A percentile compares a stretch with the other conserved stretches of the same genome.
These are phyloP conservation scores for Phytomonas serpens DNA, from an alignment of 208 protist genomes.

Conservation along the genomic window DNA sequence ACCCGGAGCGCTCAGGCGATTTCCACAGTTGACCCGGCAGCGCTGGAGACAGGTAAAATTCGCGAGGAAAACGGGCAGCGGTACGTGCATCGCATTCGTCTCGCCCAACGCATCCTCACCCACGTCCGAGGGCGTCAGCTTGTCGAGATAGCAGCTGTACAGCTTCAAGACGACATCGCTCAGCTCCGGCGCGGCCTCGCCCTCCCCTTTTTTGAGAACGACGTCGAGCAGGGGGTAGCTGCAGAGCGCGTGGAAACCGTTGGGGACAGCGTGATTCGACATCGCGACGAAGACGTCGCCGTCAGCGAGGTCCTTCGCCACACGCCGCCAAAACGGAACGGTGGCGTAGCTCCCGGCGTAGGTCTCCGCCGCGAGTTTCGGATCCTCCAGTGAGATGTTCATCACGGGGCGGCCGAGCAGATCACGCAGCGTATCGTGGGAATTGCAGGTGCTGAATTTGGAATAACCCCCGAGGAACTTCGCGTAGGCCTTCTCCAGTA, in stretches of 20 bases:
- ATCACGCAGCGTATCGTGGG: constrained; percentile 76
- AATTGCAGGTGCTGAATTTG: constrained; percentile 72
- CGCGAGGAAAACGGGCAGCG: constrained; percentile 55
- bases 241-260: constrained; percentile 66
- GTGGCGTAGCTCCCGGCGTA: constrained; percentile 66
- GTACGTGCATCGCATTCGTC: constrained; percentile 45
- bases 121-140: constrained; percentile 37
- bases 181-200: constrained; percentile 26
- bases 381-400: constrained; percentile 69
- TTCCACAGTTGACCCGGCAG: constrained; percentile 81
- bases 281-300: constrained; percentile 74
- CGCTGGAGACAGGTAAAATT: constrained; percentile 81
- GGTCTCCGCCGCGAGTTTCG: constrained; percentile 56
- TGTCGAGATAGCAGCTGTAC: constrained; percentile 72
- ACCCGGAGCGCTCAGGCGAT: constrained; percentile 56
- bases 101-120: constrained; percentile 26
- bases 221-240: constrained; percentile 72
- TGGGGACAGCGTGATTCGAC: constrained; percentile 35
- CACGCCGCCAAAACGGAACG: constrained; percentile 55
- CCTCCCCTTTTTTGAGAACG: constrained; percentile 20
- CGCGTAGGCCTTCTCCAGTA: constrained; percentile 89
- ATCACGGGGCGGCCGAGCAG: constrained; percentile 74
- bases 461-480: constrained; percentile 84
- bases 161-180: constrained; percentile 56
- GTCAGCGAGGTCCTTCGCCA: constrained; percentile 39